A percentile compares a stretch with the other conserved stretches of the same genome.
Conservation (phyloP, 768 basidiomycete genomes). For the Tylopilus rubrobrunneus region DNA sequence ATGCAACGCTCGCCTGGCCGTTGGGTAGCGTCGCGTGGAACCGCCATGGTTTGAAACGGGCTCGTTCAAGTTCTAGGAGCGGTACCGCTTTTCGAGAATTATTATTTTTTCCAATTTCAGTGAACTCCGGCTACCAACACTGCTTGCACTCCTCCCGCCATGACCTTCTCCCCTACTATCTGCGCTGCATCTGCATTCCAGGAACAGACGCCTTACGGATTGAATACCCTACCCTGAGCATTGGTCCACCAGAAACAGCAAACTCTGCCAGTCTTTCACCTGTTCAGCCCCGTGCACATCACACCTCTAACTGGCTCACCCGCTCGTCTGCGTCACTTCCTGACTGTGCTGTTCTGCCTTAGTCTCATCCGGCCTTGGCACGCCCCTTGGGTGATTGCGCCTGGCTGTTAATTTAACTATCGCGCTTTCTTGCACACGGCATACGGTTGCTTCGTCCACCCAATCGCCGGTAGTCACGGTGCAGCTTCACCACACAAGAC, state of each 20-base stretch:
- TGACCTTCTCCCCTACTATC: slow-evolving; percentile 13
- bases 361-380: slow-evolving; percentile 2
- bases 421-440: slow-evolving; percentile 12
- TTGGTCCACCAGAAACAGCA: slow-evolving; percentile 1
- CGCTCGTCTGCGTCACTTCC: slow-evolving; percentile 1
- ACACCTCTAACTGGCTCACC: slow-evolving; percentile 3
- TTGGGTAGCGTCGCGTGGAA: not conserved
- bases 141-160: slow-evolving; percentile 28
- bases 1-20: not conserved
- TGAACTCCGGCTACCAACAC: slow-evolving; percentile 27
- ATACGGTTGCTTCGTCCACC: slow-evolving; percentile 17
- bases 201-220: slow-evolving; percentile 1
- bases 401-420: slow-evolving; percentile 22
- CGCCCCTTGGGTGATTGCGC: slow-evolving; percentile 7
- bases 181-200: slow-evolving; percentile 7
- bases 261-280: not conserved
- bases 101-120: slow-evolving; percentile 29
- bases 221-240: slow-evolving; percentile 2
- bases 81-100: slow-evolving; percentile 29
- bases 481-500: not conserved
- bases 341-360: not conserved
- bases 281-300: slow-evolving; percentile 5
- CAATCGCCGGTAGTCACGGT: slow-evolving; percentile 19
- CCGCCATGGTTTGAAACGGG: not conserved
- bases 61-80: slow-evolving; percentile 8